A percentile compares a stretch with the other conserved stretches of the same genome.
phyloP scores from a whole-genome alignment of 257 asterid genomes.

The Jasminum sambac region DNA sequence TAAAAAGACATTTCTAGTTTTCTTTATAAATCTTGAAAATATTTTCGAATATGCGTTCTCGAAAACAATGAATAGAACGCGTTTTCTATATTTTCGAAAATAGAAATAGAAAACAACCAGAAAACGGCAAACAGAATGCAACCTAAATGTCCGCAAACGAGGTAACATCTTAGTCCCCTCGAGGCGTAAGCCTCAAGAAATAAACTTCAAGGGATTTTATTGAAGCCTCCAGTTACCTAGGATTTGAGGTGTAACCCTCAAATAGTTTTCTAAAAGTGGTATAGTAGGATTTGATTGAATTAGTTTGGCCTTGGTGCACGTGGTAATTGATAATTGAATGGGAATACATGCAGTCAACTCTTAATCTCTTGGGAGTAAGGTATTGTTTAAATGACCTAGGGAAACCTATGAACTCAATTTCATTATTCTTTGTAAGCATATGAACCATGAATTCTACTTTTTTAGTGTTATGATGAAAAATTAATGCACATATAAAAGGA shows the following conservation, averaged over 20 bases:
- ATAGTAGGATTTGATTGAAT: background rate
- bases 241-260: background rate
- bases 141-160: background rate
- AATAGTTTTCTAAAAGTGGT: background rate
- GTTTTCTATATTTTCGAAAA: too few relatives aligned
- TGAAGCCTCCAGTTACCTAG: background rate
- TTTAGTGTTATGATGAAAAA: background rate
- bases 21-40: too few relatives aligned
- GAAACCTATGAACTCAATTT: constrained; percentile 1
- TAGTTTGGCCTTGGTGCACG: background rate
- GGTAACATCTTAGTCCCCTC: background rate
- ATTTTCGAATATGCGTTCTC: too few relatives aligned
- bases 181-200: background rate
- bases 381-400: background rate
- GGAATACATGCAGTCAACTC: background rate
- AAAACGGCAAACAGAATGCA: too few relatives aligned
- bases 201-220: background rate
- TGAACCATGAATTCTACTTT: background rate
- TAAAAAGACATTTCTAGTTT: too few relatives aligned
- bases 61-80: too few relatives aligned
- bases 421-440: background rate
- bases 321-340: background rate
- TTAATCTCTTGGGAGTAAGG: background rate
- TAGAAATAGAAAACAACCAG: too few relatives aligned
- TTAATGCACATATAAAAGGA: background rate